Evolutionary conservation across 2,329 filamentous ascomycete genomes (phyloP).

Genomic region (Aureobasidium vineae): DNA sequence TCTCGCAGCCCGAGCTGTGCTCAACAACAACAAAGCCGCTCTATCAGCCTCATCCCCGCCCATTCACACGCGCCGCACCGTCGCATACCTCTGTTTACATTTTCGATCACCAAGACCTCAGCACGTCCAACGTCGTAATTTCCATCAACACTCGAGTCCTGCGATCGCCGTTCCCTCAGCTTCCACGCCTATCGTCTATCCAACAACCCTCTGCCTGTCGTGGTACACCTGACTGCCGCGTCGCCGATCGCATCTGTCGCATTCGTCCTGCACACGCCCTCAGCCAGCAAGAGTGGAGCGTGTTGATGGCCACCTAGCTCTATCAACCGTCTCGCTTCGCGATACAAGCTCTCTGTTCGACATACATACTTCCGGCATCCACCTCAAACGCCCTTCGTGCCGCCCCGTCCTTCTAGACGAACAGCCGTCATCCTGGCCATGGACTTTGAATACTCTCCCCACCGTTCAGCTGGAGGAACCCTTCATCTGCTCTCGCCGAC

Average conservation of each 20-base stretch:
- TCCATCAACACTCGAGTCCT: conserved; percentile 19
- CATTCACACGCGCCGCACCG: background rate
- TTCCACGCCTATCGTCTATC: conserved; percentile 12
- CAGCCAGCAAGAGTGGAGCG: background rate
- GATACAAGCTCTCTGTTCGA: conserved; percentile 10
- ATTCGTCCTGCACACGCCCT: conserved; percentile 9
- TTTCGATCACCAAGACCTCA: background rate
- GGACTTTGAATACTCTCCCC: conserved; percentile 53
- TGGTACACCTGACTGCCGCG: conserved; percentile 20
- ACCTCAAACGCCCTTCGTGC: conserved; percentile 4
- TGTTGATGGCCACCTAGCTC: conserved; percentile 26
- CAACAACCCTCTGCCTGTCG: background rate
- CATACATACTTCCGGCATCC: background rate
- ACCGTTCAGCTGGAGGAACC: conserved; percentile 64
- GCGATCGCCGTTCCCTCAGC: conserved; percentile 19
- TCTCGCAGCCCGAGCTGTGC: background rate
- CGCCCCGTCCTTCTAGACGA: background rate
- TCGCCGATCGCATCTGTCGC: conserved; percentile 21
- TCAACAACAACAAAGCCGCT: background rate
- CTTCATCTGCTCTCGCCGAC: conserved; percentile 86
- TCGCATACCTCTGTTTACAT: conserved; percentile 24
- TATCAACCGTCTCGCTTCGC: conserved; percentile 22
- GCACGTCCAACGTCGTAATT: conserved; percentile 21
- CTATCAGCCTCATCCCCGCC: conserved; percentile 8
- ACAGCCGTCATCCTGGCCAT: conserved; percentile 35